Base-by-base conservation (phyloP, 257 asterid species). In the Fraxinus cuspidata region DNA sequence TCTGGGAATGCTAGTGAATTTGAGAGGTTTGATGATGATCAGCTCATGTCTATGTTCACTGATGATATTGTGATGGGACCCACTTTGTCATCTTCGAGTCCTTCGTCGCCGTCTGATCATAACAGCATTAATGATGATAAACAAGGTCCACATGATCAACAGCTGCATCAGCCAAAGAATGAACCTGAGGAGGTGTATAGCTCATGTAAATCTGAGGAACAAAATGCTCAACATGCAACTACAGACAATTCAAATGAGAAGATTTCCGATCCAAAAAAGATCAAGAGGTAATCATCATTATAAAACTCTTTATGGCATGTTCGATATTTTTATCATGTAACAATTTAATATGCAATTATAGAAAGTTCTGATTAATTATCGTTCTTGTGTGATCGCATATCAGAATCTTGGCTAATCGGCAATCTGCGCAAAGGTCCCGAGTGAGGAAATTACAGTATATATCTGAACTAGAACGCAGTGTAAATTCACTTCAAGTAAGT, bases 361-460 rank as follows among this genome's bases (percentile, higher is more conserved):
- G 42, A 37, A 37, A 37, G 10, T 8, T 37, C 42, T 8, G 42
- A 37, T 37, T 37, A 37, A 37, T 37, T 37, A 37, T 37, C 42
- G 1, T 37, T 42, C 49, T 42, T 12, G 49, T 42, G 49, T 42
- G 49, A 42, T 42, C 49, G 0, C 49, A 42, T 42, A 42, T 27
- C 84, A 94, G 98, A 84, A 92, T 94, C 64, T 85, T 94, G 93
- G 98, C 98, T 8, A 94, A 94, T 72, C 84, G 98, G 85, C 97
- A 92, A 86, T 94, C 98, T 29, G 98, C 98, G 7, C 98, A 94
- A 71, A 89, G 97, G 84, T 94, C 97, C 69, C 76, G 98, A 80
- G 97, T 94, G 87, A 90, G 98, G 81, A 94, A 94, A 83, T 73
- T 94, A 7, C 98, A 94, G 70, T 94, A 94, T 88, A 88, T 94